Percentiles rank a stretch among this genome's conserved stretches.
Conservation (phyloP, 441 rosid genomes). For the Euphorbia celastroides region DNA sequence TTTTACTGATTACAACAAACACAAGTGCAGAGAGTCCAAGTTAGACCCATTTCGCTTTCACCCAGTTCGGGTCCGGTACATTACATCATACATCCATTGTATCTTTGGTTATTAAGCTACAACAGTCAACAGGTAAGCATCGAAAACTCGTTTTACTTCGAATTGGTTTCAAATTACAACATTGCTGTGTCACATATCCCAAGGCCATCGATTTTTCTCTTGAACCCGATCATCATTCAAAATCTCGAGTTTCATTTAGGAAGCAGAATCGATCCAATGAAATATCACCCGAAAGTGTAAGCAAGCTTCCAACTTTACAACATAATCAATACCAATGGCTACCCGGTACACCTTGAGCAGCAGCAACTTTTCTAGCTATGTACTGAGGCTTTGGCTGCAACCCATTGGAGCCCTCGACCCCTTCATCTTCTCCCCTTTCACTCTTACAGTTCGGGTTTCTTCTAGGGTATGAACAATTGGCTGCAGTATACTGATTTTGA, state of each 20-base stretch:
- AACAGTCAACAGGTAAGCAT: too few relatives aligned
- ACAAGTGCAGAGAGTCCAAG: constrained; percentile 1
- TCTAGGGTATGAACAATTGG: constrained; percentile 51
- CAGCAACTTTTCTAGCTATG: constrained; percentile 76
- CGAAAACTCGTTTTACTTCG: too few relatives aligned
- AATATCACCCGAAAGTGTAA: too few relatives aligned
- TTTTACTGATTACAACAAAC: neutral
- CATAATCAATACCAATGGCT: constrained; percentile 77
- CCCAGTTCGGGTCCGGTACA: too few relatives aligned
- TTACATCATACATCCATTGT: neutral
- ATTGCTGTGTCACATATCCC: constrained; percentile 19
- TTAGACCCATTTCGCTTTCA: too few relatives aligned
- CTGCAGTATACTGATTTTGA: constrained; percentile 44
- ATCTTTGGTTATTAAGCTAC: constrained; percentile 20
- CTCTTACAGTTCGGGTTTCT: too few relatives aligned
- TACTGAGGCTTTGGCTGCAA: constrained; percentile 83
- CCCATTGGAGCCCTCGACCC: constrained; percentile 49
- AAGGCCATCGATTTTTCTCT: too few relatives aligned
- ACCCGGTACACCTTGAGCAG: constrained; percentile 69
- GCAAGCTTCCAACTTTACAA: neutral
- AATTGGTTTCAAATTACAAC: too few relatives aligned
- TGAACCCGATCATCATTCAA: constrained; percentile 12
- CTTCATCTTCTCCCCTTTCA: constrained; percentile 67
- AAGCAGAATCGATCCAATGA: constrained; percentile 5
- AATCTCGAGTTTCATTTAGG: constrained; percentile 9